phyloP scores from a whole-genome alignment of 2,329 filamentous ascomycete genomes.

The Paramyrothecium roridum region DNA sequence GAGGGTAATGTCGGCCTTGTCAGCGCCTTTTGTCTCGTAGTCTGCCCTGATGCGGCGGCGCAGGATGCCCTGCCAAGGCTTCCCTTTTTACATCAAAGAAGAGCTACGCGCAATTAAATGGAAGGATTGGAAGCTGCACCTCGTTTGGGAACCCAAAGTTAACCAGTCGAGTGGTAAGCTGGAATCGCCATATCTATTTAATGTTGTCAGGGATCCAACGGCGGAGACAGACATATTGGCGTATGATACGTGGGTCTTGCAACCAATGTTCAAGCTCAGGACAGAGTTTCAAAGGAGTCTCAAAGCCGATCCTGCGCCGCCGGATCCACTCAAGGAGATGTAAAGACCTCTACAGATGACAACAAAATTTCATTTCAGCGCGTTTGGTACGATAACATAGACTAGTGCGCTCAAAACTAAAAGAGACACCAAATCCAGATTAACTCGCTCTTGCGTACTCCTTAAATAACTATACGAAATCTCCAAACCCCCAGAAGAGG shows the following conservation, averaged over 20 bases:
- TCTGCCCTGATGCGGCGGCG: slow-evolving; percentile 11
- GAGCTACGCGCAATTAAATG: slow-evolving; percentile 30
- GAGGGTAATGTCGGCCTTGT: slow-evolving; percentile 7
- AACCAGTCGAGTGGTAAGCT: slow-evolving; percentile 26
- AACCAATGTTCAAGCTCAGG: slow-evolving; percentile 23
- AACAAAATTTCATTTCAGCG: too few relatives aligned
- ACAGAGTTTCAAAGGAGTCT: slow-evolving; percentile 22
- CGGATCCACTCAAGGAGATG: slow-evolving; percentile 23
- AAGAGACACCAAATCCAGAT: too few relatives aligned
- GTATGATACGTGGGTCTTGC: slow-evolving; percentile 29
- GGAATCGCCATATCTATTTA: slow-evolving; percentile 29
- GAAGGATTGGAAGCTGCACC: slow-evolving; percentile 30
- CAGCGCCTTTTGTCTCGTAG: slow-evolving; percentile 14
- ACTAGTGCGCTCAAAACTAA: too few relatives aligned
- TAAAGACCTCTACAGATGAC: too few relatives aligned
- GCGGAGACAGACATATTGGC: slow-evolving; percentile 27
- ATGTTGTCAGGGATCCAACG: slow-evolving; percentile 24
- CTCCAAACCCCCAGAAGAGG: slow-evolving; percentile 10
- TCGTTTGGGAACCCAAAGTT: slow-evolving; percentile 30
- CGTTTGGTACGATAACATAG: too few relatives aligned
- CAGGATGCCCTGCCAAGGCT: slow-evolving; percentile 16
- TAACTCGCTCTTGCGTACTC: too few relatives aligned
- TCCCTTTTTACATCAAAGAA: slow-evolving; percentile 31
- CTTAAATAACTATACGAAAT: too few relatives aligned
- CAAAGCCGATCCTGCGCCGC: slow-evolving; percentile 23